Base-by-base conservation (phyloP, 352 stramenopile genomes). In the Pythium biforme region DNA sequence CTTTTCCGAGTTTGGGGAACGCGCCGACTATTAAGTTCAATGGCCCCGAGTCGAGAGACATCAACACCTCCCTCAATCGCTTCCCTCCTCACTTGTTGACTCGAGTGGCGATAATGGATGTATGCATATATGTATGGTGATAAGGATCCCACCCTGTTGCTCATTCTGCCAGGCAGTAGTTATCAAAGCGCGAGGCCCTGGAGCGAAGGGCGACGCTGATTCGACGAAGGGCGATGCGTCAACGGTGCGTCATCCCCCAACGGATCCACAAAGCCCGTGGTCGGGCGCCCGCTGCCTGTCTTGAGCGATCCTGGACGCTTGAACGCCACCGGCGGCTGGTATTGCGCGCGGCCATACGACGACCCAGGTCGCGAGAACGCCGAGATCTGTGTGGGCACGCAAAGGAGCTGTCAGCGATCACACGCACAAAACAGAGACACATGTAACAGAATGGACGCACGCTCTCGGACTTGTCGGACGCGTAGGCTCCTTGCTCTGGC, bases 341-440 rank as follows among this genome's bases (percentile, higher is more conserved):
- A 76, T 46, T 91, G 80, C 10, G 79, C 81, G 43, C 80, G 63
- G 23, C 70, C 77, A 63, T 93, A 93, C 19, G 84, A 81, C 1
- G 84, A 93, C 15, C 81, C 84, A 12, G 84, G 84, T 10, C 84
- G 76, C 4, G 84, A 93, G 47, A 91, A 89, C 12, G 77, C 79
- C 11, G 81, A 87, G 57, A 93, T 83, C 83, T 93, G 59, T 1
- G 19, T 59, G 7, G 10, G 27, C 26, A 66, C 7, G n/a, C 26
- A 27, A 6, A 27, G 3, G 39, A 19, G n/a, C 6, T 49, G n/a
- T 46, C 8, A 46, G 39, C 1, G 17, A n/a, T 40, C 39, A 7
- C 14, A 49, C 20, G n/a, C n/a, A n/a, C n/a, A n/a, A 39, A 43
- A 45, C 39, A 1, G 7, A 2, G 15, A n/a, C 19, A 43, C 37